Evolutionary conservation across 805 yeast genomes (phyloP).

Genomic region (Yarrowia hollandica): DNA sequence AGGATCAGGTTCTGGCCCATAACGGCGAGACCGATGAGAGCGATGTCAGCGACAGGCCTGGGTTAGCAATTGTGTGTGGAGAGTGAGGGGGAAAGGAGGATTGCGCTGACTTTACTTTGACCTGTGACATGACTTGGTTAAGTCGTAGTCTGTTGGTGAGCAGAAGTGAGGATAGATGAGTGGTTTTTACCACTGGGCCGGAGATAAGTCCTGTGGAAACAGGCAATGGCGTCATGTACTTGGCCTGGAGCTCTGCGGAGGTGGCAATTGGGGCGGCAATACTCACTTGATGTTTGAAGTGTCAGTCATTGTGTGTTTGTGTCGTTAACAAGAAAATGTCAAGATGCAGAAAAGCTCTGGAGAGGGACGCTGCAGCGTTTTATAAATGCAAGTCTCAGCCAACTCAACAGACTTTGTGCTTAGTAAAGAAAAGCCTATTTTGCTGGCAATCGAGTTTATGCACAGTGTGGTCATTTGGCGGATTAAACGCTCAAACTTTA

Average conservation of each 20-base stretch:
- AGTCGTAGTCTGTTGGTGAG: constrained; percentile 28
- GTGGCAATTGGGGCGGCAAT: constrained; percentile 12
- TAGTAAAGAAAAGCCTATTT: constrained; percentile 21
- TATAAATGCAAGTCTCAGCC: constrained; percentile 14
- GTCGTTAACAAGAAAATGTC: constrained; percentile 28
- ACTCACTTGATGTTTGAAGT: constrained; percentile 29
- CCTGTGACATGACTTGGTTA: constrained; percentile 23
- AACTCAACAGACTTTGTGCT: constrained; percentile 27
- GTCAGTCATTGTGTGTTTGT: constrained; percentile 24
- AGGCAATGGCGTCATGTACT: background rate
- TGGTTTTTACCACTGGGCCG: background rate
- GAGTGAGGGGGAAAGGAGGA: background rate
- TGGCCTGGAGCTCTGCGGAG: too few relatives aligned
- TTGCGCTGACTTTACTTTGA: constrained; percentile 6
- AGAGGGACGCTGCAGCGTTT: constrained; percentile 26
- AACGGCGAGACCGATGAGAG: constrained; percentile 98
- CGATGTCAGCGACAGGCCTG: constrained; percentile 72
- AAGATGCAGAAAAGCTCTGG: constrained; percentile 7
- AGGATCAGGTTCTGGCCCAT: constrained; percentile 96
- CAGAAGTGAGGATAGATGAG: background rate
- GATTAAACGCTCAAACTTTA: constrained; percentile 28
- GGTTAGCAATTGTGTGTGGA: constrained; percentile 1
- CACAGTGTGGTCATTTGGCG: constrained; percentile 20
- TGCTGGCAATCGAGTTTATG: constrained; percentile 23
- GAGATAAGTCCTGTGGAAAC: background rate